Evolutionary conservation across 148 eudicot species (phyloP).

Genomic region (Linanthus parryae): DNA sequence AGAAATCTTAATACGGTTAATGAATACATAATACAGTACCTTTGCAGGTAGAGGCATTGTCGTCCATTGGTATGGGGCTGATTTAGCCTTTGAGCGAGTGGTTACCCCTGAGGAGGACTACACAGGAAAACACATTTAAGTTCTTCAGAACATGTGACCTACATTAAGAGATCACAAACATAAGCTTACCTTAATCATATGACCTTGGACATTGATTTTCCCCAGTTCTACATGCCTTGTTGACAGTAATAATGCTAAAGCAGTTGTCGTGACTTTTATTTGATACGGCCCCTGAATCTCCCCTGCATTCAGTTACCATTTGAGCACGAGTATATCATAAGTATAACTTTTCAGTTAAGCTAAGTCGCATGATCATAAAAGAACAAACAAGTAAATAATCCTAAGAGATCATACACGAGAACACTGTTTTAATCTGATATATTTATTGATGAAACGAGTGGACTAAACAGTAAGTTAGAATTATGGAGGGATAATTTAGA

Average conservation of each 20-base stretch:
- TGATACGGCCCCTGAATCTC: slow-evolving; percentile 92
- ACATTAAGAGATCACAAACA: slow-evolving; percentile 6
- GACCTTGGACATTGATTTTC: slow-evolving; percentile 68
- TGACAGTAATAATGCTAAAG: slow-evolving; percentile 77
- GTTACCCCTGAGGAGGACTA: slow-evolving; percentile 82
- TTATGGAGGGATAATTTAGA: too few relatives aligned
- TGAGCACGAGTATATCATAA: not conserved
- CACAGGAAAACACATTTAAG: slow-evolving; percentile 29
- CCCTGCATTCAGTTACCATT: slow-evolving; percentile 37
- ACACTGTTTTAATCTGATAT: too few relatives aligned
- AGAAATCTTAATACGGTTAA: not conserved
- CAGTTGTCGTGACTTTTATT: slow-evolving; percentile 92
- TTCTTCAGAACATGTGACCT: not conserved
- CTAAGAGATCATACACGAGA: too few relatives aligned
- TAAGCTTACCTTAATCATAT: slow-evolving; percentile 66
- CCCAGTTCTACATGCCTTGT: slow-evolving; percentile 73
- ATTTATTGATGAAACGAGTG: too few relatives aligned
- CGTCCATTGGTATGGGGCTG: slow-evolving; percentile 87
- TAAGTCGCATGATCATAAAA: slow-evolving; percentile 1
- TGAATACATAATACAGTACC: slow-evolving; percentile 27
- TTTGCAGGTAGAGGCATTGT: slow-evolving; percentile 66
- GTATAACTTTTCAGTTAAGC: not conserved
- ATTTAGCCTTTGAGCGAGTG: slow-evolving; percentile 89
- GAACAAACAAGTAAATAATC: too few relatives aligned
- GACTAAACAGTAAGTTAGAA: too few relatives aligned